Conservation (phyloP, 2,329 filamentous ascomycete species). For the Xylariaceae sp. region DNA sequence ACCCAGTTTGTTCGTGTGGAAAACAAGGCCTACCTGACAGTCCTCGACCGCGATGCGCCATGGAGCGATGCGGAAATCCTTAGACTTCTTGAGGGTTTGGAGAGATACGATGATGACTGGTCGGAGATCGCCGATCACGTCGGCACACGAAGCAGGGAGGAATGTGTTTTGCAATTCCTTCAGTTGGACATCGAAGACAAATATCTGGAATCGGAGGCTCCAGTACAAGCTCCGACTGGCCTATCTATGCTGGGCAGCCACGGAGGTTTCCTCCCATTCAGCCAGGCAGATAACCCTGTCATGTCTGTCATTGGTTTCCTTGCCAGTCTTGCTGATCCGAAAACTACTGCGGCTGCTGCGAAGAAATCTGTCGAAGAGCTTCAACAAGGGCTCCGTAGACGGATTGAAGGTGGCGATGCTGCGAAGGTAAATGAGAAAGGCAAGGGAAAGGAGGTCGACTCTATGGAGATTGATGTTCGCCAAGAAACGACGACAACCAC, state of each 20-base stretch:
- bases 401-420: conserved; percentile 58
- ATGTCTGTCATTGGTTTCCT: conserved; percentile 95
- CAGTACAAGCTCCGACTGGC: conserved; percentile 48
- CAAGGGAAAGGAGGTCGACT: conserved; percentile 50
- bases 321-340: conserved; percentile 82
- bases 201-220: conserved; percentile 75
- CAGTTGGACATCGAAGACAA: conserved; percentile 97
- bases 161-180: conserved; percentile 94
- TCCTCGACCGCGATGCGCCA: conserved; percentile 76
- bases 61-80: conserved; percentile 90
- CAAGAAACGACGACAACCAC: conserved; percentile 43
- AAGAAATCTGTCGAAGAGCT: conserved; percentile 83
- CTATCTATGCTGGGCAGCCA: conserved; percentile 64
- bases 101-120: conserved; percentile 95
- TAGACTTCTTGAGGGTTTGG: conserved; percentile 82
- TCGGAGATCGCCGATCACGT: conserved; percentile 88
- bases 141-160: conserved; percentile 82
- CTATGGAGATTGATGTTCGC: conserved; percentile 59
- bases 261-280: conserved; percentile 80
- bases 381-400: conserved; percentile 70
- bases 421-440: conserved; percentile 51
- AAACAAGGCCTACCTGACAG: conserved; percentile 72
- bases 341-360: conserved; percentile 83
- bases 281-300: conserved; percentile 89
- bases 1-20: conserved; percentile 85